Evolutionary conservation across 768 basidiomycete genomes (phyloP), one percentile per base, ranked within the genome.

Genomic region (Phylloporus arenicola): DNA sequence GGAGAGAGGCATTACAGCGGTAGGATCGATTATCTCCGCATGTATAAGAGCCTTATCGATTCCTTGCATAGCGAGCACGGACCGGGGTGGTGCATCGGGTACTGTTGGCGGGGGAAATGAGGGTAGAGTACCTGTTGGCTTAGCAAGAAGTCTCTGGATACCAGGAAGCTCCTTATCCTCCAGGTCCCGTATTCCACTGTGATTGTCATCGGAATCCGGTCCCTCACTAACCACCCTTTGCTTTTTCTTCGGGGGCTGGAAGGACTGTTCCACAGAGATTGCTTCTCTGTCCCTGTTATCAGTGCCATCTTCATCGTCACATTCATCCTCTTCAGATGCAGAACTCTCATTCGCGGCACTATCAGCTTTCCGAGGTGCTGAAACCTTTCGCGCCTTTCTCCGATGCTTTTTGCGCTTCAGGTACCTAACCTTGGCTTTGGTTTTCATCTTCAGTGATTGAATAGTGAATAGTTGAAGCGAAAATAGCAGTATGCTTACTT

Each of bases 31-130:
- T 11, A 88, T 55, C 55, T 85, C 80, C 4, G 90, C 90, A 46
- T 78, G 76, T 10, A 85, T 64, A 5, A 92, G 69, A 22, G 84
- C 86, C 59, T 76, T 74, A 65, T 92, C 88, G 13, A 93, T 73
- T 12, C 90, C 89, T 64, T 91, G 89, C 29, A 86, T 69, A 9
- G 83, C 83, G 17, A 92, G 80, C n/a, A 74, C 72, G 3, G 79
- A 72, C 63, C 82, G 82, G 14, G 86, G 82, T 2, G 89, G 88
- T 1, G 83, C 80, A 58, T 81, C 69, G 0, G 88, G 89, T 17
- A 77, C 71, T 6, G 72, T 70, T 5, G 88, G 86, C 9, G 80
- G 65, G 8, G 90, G 86, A 62, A 92, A 91, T 0, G 76, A 75
- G 1, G 84, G 84, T 1, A 92, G 76, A 10, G 75, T 54, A 3